Percentiles rank a stretch among this genome's conserved stretches.
Conservation (phyloP, 139 green algal species). For the Zygnema cylindricum region DNA sequence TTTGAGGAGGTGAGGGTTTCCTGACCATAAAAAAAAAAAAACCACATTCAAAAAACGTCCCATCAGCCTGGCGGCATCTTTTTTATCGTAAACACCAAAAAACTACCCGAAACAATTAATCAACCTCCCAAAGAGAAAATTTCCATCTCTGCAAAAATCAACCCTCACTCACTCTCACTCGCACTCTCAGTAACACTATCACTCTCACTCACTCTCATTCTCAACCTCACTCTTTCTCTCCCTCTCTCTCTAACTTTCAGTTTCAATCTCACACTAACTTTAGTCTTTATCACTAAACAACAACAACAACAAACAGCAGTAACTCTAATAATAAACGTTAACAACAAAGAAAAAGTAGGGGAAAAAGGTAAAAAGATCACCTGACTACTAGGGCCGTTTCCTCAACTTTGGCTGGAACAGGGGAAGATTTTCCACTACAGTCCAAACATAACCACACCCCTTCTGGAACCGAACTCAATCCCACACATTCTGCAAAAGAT, state of each 20-base stretch:
- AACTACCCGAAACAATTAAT: too few relatives aligned
- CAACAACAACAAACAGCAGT: background rate
- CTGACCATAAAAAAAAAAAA: too few relatives aligned
- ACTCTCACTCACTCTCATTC: too few relatives aligned
- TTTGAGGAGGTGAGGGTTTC: too few relatives aligned
- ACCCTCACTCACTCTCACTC: too few relatives aligned
- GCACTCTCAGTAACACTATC: too few relatives aligned
- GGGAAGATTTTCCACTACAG: background rate
- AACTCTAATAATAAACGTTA: background rate
- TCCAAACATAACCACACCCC: background rate
- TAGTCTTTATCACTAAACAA: too few relatives aligned
- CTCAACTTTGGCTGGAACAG: background rate
- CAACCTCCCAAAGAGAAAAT: too few relatives aligned
- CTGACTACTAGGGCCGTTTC: background rate
- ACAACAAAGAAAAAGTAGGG: background rate
- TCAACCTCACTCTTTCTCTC: background rate
- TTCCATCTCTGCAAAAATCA: too few relatives aligned
- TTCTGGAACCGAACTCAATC: background rate
- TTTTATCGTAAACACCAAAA: too few relatives aligned
- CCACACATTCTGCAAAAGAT: constrained; percentile 29
- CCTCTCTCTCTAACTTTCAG: background rate
- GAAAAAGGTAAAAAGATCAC: background rate
- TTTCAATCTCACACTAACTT: background rate
- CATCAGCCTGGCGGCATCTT: too few relatives aligned
- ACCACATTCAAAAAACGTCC: too few relatives aligned